phyloP scores from a whole-genome alignment of 108 stramenopile genomes.

The Skeletonema potamos region DNA sequence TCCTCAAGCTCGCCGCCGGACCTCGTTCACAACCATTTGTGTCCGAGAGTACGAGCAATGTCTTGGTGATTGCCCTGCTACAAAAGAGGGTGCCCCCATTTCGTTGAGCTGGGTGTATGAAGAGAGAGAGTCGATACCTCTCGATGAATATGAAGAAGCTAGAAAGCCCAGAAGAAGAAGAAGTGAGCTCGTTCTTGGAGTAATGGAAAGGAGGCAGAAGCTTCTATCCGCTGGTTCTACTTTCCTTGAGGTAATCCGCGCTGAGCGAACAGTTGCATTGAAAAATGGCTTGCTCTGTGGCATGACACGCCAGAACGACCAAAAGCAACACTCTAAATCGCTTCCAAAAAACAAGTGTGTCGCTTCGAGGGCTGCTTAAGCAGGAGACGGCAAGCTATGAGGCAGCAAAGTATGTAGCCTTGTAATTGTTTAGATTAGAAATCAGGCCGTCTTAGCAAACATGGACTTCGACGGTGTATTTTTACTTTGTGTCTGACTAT shows the following conservation, averaged over 20 bases:
- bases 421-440: neutral
- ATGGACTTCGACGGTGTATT: neutral
- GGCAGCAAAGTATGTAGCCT: neutral
- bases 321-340: neutral
- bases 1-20: neutral
- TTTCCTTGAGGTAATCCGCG: constrained; percentile 9
- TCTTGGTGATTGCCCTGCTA: constrained; percentile 65
- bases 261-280: neutral
- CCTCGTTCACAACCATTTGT: constrained; percentile 22
- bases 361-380: neutral
- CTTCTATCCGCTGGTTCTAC: constrained; percentile 1
- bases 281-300: neutral
- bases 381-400: neutral
- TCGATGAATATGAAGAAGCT: constrained; percentile 58
- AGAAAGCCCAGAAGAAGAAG: constrained; percentile 13
- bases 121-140: constrained; percentile 24
- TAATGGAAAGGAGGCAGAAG: constrained; percentile 5
- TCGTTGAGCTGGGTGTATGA: constrained; percentile 64
- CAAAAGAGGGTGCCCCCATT: constrained; percentile 64
- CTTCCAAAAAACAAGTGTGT: neutral
- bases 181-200: constrained; percentile 21
- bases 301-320: neutral
- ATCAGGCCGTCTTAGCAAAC: constrained; percentile 6
- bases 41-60: constrained; percentile 62
- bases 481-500: neutral